Conservation (phyloP, 495 filamentous ascomycete species). For the Podospora anserina region DNA sequence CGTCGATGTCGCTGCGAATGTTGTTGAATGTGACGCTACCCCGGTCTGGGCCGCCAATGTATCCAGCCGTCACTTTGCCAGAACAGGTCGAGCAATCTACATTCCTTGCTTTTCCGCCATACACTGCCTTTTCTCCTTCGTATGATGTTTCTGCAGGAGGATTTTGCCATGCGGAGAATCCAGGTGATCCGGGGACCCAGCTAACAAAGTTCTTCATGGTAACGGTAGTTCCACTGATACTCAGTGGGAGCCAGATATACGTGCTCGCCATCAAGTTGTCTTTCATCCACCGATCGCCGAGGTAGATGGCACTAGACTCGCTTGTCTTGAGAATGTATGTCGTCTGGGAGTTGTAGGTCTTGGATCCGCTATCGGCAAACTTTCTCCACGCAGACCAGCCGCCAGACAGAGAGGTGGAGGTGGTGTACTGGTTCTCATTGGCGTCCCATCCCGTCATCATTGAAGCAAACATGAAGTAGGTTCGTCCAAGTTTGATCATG, state of each 20-base stretch:
- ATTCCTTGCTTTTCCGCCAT: slow-evolving; percentile 33
- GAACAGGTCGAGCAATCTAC: slow-evolving; percentile 51
- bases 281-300: slow-evolving; percentile 64
- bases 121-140: slow-evolving; percentile 46
- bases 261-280: slow-evolving; percentile 57
- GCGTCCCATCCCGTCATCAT: slow-evolving; percentile 48
- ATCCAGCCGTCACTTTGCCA: slow-evolving; percentile 45
- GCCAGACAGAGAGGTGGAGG: slow-evolving; percentile 37
- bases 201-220: slow-evolving; percentile 50
- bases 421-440: slow-evolving; percentile 59
- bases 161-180: slow-evolving; percentile 36
- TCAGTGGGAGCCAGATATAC: slow-evolving; percentile 65
- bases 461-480: slow-evolving; percentile 43
- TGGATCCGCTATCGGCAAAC: slow-evolving; percentile 53
- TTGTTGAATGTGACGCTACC: slow-evolving; percentile 47
- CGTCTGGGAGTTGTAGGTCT: slow-evolving; percentile 55
- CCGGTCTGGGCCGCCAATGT: slow-evolving; percentile 51
- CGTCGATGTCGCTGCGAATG: slow-evolving; percentile 44
- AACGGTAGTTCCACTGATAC: slow-evolving; percentile 53
- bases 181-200: slow-evolving; percentile 49
- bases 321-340: slow-evolving; percentile 49
- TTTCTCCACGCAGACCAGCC: slow-evolving; percentile 58
- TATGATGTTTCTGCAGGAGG: slow-evolving; percentile 49
- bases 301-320: slow-evolving; percentile 51
- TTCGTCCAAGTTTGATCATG: slow-evolving; percentile 36